Percentiles rank a stretch among this genome's conserved stretches.
Evolutionary conservation across 176 grass and related monocot species (phyloP).

Genomic region (Luzula sylvatica): DNA sequence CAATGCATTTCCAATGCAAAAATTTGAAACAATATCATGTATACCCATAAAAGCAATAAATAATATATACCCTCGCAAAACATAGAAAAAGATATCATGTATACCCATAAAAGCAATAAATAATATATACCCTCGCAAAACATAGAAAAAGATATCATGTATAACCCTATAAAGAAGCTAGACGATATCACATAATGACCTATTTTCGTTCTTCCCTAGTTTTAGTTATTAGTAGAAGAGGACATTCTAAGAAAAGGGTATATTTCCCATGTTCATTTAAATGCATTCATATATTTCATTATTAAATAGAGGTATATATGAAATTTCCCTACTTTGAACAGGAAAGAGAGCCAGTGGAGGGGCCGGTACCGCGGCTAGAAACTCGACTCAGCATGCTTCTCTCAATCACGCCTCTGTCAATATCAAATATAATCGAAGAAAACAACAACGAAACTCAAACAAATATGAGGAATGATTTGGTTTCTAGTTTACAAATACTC

Average conservation of each 20-base stretch:
- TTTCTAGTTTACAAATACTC: constrained; percentile 68
- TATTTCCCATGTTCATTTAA: too few relatives aligned
- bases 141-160: too few relatives aligned
- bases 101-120: neutral
- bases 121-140: too few relatives aligned
- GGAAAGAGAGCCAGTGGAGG: constrained; percentile 93
- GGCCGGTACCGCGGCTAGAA: constrained; percentile 88
- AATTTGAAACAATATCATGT: neutral
- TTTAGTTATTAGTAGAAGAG: too few relatives aligned
- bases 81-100: neutral
- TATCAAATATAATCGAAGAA: constrained; percentile 80
- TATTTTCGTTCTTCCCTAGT: too few relatives aligned
- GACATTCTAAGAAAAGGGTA: too few relatives aligned
- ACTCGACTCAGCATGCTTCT: constrained; percentile 81
- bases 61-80: neutral
- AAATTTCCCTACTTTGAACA: constrained; percentile 17
- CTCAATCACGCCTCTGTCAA: constrained; percentile 68
- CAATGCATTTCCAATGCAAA: neutral
- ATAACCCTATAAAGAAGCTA: too few relatives aligned
- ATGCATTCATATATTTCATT: too few relatives aligned
- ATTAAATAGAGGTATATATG: too few relatives aligned
- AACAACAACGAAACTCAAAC: constrained; percentile 25
- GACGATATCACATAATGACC: too few relatives aligned
- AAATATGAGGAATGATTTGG: constrained; percentile 52
- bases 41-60: neutral